Evolutionary conservation across 495 filamentous ascomycete species (phyloP).

Genomic region (Tuber calosporum): DNA sequence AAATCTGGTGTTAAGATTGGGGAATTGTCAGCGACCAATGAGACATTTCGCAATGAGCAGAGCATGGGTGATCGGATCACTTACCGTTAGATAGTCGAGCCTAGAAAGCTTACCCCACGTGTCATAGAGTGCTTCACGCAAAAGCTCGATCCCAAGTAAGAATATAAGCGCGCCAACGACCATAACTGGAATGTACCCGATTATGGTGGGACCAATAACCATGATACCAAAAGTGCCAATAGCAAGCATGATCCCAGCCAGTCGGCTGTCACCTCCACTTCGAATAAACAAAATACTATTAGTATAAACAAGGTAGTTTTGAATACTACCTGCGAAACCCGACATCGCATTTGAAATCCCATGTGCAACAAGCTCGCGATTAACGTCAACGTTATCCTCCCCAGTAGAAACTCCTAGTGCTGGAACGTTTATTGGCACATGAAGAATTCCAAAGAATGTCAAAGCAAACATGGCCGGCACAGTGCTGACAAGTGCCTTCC

Average conservation of each 20-base stretch:
- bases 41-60: slow-evolving; percentile 22
- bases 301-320: slow-evolving; percentile 96
- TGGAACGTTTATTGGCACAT: slow-evolving; percentile 96
- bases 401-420: slow-evolving; percentile 80
- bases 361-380: slow-evolving; percentile 86
- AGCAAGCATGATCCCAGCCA: slow-evolving; percentile 83
- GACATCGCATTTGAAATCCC: slow-evolving; percentile 89
- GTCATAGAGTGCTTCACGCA: slow-evolving; percentile 78
- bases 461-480: slow-evolving; percentile 94
- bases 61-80: slow-evolving; percentile 18
- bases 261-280: slow-evolving; percentile 75
- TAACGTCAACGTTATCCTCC: slow-evolving; percentile 82
- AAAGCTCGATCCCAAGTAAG: slow-evolving; percentile 79
- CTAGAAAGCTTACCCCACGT: slow-evolving; percentile 77
- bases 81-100: slow-evolving; percentile 81
- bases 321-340: slow-evolving; percentile 77
- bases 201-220: slow-evolving; percentile 73
- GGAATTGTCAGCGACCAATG: slow-evolving; percentile 19
- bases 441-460: slow-evolving; percentile 93
- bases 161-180: slow-evolving; percentile 94
- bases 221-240: slow-evolving; percentile 70
- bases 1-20: slow-evolving; percentile 49
- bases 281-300: slow-evolving; percentile 93
- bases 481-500: slow-evolving; percentile 68
- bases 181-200: slow-evolving; percentile 93